A percentile compares a stretch with the other conserved stretches of the same genome.
Evolutionary conservation across 2,329 filamentous ascomycete genomes (phyloP).

Genomic region (Sporothrix mexicana): DNA sequence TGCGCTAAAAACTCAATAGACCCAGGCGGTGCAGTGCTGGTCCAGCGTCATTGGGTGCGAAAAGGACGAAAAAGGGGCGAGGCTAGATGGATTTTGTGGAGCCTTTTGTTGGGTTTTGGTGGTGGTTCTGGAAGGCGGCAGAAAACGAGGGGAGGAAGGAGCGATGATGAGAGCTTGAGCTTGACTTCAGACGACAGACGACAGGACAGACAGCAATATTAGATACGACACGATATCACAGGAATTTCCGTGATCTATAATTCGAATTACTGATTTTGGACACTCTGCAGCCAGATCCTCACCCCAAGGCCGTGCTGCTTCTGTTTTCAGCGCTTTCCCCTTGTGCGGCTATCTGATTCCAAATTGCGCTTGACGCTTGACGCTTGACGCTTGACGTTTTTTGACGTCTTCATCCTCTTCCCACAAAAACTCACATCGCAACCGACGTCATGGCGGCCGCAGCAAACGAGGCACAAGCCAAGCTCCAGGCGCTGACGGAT

Average conservation of each 20-base stretch:
- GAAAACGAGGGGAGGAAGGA: conserved; percentile 24
- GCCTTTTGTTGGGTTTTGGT: background rate
- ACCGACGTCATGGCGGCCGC: conserved; percentile 6
- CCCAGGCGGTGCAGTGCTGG: background rate
- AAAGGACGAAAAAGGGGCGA: background rate
- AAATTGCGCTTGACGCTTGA: background rate
- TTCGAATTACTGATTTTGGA: conserved; percentile 5
- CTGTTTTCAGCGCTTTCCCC: background rate
- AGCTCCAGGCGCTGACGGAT: conserved; percentile 81
- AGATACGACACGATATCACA: background rate
- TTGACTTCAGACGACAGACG: background rate
- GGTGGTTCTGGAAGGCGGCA: conserved; percentile 23
- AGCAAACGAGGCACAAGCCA: conserved; percentile 72
- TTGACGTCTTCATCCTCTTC: background rate
- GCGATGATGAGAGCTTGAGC: background rate
- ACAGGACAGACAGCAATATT: background rate
- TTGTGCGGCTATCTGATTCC: conserved; percentile 4
- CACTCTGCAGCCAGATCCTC: background rate
- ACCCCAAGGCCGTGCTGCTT: conserved; percentile 8
- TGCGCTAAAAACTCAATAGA: background rate
- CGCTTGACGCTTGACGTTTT: background rate
- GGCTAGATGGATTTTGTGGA: conserved; percentile 26
- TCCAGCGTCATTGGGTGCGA: background rate
- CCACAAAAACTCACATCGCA: background rate
- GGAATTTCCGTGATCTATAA: background rate